Conservation (phyloP, 139 green algal species). For the Coelastrella sp. region DNA sequence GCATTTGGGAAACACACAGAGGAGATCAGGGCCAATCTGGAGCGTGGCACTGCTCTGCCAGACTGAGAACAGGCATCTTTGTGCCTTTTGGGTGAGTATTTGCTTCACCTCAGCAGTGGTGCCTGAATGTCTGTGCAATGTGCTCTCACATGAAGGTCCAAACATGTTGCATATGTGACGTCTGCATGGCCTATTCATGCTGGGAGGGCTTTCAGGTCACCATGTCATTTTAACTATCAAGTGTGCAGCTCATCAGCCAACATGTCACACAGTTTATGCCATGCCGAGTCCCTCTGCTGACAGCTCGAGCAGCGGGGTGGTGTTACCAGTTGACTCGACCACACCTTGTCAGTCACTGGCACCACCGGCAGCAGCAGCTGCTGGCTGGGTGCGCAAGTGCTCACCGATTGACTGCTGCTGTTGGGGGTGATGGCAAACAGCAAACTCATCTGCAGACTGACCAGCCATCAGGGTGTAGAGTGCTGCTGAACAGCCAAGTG, state of each 20-base stretch:
- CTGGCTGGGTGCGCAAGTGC: not conserved
- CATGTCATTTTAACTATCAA: too few species aligned
- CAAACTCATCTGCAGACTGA: conserved; percentile 15
- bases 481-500: not conserved
- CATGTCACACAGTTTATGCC: not conserved
- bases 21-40: conserved; percentile 98
- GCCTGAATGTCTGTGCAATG: too few species aligned
- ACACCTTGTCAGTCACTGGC: conserved; percentile 22
- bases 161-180: too few species aligned
- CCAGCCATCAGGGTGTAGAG: conserved; percentile 33
- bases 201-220: too few species aligned
- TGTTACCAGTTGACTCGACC: conserved; percentile 12
- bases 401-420: conserved; percentile 5
- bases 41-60: conserved; percentile 96
- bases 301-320: conserved; percentile 38
- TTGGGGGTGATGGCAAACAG: conserved; percentile 28
- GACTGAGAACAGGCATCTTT: conserved; percentile 59
- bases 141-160: too few species aligned
- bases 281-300: conserved; percentile 45
- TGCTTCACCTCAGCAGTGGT: too few species aligned
- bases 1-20: conserved; percentile 79
- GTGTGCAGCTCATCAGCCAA: too few species aligned
- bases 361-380: not conserved
- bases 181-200: too few species aligned
- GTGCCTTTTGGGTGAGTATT: not conserved